Conservation (phyloP, 129 eudicot species). For the Tanacetum coccineum region DNA sequence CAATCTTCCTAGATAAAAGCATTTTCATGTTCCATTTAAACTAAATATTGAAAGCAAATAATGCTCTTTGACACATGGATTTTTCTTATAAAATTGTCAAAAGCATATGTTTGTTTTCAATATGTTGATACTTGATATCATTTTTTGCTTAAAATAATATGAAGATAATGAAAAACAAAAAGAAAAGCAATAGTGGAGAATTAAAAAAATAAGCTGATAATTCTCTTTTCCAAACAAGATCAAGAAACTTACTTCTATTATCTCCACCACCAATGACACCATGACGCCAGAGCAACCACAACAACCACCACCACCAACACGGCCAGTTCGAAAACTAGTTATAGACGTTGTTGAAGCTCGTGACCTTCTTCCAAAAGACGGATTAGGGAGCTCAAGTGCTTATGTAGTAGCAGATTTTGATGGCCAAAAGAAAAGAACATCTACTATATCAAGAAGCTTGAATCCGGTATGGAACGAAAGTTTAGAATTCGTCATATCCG, state of each 20-base stretch:
- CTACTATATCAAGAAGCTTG: slow-evolving; percentile 58
- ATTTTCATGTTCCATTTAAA: background rate
- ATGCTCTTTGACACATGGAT: background rate
- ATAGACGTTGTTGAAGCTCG: slow-evolving; percentile 83
- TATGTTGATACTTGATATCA: background rate
- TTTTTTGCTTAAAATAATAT: slow-evolving; percentile 19
- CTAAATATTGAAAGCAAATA: background rate
- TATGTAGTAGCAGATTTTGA: slow-evolving; percentile 91
- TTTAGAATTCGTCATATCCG: slow-evolving; percentile 67
- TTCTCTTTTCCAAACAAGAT: slow-evolving; percentile 12
- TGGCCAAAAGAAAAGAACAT: slow-evolving; percentile 78
- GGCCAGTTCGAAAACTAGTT: slow-evolving; percentile 47
- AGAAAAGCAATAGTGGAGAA: slow-evolving; percentile 21
- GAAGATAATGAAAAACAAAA: slow-evolving; percentile 8
- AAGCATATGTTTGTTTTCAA: background rate
- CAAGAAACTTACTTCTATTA: slow-evolving; percentile 27
- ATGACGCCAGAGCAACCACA: slow-evolving; percentile 49
- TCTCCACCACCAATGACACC: slow-evolving; percentile 38
- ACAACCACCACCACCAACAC: slow-evolving; percentile 34
- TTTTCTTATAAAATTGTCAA: background rate
- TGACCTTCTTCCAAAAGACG: slow-evolving; percentile 93
- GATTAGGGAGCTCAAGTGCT: slow-evolving; percentile 94
- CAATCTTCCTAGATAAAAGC: slow-evolving; percentile 18
- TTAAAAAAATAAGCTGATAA: slow-evolving; percentile 7
- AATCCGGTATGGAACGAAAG: slow-evolving; percentile 87